Evolutionary conservation across 352 stramenopile species (phyloP), one percentile per base, ranked within the genome.

Genomic region (Pilasporangium apinafurcum): DNA sequence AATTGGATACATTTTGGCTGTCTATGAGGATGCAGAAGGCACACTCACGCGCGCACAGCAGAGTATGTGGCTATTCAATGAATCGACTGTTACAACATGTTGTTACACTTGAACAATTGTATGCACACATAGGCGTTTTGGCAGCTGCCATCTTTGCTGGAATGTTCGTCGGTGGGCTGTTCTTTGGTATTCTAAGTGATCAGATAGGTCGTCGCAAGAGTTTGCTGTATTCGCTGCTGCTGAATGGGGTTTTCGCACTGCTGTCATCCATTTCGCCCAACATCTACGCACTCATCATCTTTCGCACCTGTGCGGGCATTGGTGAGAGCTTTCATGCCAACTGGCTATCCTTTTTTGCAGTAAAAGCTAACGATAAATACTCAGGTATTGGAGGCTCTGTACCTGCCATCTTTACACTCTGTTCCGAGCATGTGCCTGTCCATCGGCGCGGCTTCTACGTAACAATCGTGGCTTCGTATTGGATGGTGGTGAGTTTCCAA

Each of bases 1-100:
- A 2, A 93, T 96, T 33, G 85, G 85, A 16, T 96, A 95, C 67
- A 96, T 96, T 51, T 53, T 96, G 31, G 72, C 75, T 0, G 80
- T 87, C 12, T 88, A 91, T 39, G 63, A 86, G 45, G 76, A 93
- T 55, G 79, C 71, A 28, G 76, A 86, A 59, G 73, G 76, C 38
- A 27, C 31, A 22, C 71, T 83, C 4, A 73, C 69, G 22, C 62
- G 65, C 22, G 46, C 52, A 0, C 45, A 81, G 38, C 69, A 81
- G 43, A 84, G 69, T 84, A 61, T 55, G 65, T 51, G 5, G 7
- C 10, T n/a, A 12, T 8, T 10, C 14, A 3, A 10, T 31, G 13
- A 21, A 9, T 47, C 14, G 4, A 35, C n/a, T n/a, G n/a, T n/a
- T n/a, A n/a, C n/a, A n/a, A n/a, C 14, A 28, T 48, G 18, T 16